These are phyloP conservation scores for Crepidotus variabilis DNA, from an alignment of 768 basidiomycete genomes.

Conservation along the genomic window DNA sequence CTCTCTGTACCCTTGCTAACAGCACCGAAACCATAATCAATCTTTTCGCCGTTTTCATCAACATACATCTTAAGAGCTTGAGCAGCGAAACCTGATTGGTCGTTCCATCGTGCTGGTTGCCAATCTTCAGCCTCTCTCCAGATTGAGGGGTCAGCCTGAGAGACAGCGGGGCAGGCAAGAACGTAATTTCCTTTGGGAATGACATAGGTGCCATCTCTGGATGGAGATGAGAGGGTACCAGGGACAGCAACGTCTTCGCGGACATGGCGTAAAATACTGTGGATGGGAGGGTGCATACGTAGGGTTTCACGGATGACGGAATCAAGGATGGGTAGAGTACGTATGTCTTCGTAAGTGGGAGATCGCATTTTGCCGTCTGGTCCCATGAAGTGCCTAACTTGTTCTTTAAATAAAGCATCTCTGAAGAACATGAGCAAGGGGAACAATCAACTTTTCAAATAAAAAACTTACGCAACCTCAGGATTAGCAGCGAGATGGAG, in stretches of 20 bases:
- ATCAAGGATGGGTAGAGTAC: conserved; percentile 79
- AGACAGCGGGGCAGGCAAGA: conserved; percentile 83
- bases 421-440: conserved; percentile 31
- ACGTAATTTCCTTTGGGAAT: conserved; percentile 90
- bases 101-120: conserved; percentile 84
- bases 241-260: conserved; percentile 84
- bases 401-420: conserved; percentile 85
- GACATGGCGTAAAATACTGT: conserved; percentile 93
- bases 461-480: conserved; percentile 62
- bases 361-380: conserved; percentile 77
- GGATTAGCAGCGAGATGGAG: conserved; percentile 79
- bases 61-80: conserved; percentile 72
- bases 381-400: conserved; percentile 74
- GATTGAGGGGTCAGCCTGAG: conserved; percentile 79
- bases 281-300: conserved; percentile 91
- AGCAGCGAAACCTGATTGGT: conserved; percentile 77
- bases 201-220: conserved; percentile 70
- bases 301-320: conserved; percentile 91
- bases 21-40: conserved; percentile 95
- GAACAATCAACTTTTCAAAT: not conserved
- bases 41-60: conserved; percentile 79
- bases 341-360: conserved; percentile 84
- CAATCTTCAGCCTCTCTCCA: conserved; percentile 75
- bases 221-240: conserved; percentile 71
- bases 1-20: conserved; percentile 96